A percentile compares a stretch with the other conserved stretches of the same genome.
Conservation (phyloP, 148 eudicot species). For the Rhododendron ovatum region DNA sequence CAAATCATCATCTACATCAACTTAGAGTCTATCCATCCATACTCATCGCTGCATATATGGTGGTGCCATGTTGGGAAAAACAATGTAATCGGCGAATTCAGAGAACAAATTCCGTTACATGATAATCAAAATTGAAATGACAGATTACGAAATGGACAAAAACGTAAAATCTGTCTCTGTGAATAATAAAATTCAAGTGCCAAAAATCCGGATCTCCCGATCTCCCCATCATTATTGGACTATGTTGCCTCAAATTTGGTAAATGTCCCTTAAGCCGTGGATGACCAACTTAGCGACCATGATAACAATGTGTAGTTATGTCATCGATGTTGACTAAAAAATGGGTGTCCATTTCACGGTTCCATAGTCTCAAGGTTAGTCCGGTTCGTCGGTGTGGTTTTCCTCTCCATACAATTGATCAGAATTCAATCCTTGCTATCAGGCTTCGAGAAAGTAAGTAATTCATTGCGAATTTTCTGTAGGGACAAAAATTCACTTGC, state of each 20-base stretch:
- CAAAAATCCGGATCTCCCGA: background rate
- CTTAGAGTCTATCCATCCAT: background rate
- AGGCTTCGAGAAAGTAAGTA: too few relatives aligned
- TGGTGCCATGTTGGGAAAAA: too few relatives aligned
- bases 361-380: background rate
- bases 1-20: background rate
- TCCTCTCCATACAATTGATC: too few relatives aligned
- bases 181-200: background rate
- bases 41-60: background rate
- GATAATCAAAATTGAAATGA: too few relatives aligned
- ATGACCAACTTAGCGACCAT: background rate
- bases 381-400: too few relatives aligned
- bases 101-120: too few relatives aligned
- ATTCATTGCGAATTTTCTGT: too few relatives aligned
- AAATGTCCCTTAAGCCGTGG: background rate
- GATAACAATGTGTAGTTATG: background rate
- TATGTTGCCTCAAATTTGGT: background rate
- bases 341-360: background rate
- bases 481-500: too few relatives aligned
- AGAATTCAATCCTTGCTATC: too few relatives aligned
- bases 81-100: too few relatives aligned
- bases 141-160: too few relatives aligned
- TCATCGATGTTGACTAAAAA: background rate
- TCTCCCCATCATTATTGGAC: background rate
- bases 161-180: background rate